phyloP scores from a whole-genome alignment of 768 basidiomycete genomes.

The Russula sp. region DNA sequence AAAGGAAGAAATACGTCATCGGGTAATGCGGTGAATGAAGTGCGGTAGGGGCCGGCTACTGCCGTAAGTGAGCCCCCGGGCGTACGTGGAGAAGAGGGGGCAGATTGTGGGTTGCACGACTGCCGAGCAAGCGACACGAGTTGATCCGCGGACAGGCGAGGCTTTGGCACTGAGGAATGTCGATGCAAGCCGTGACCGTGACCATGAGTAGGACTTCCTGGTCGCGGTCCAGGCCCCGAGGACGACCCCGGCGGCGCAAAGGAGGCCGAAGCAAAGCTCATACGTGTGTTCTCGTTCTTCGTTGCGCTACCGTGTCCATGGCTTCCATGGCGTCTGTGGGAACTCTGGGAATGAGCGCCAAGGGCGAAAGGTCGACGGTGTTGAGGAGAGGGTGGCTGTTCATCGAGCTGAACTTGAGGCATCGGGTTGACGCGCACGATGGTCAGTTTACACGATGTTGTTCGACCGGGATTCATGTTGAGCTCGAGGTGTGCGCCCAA shows the following conservation, averaged over 20 bases:
- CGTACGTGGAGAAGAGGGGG: constrained; percentile 27
- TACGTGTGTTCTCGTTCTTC: constrained; percentile 32
- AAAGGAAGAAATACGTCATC: constrained; percentile 81
- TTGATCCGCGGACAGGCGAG: constrained; percentile 58
- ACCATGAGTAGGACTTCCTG: constrained; percentile 26
- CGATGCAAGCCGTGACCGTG: constrained; percentile 35
- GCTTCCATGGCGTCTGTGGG: constrained; percentile 30
- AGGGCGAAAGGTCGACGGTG: constrained; percentile 26
- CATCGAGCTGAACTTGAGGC: constrained; percentile 30
- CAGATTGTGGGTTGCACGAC: constrained; percentile 42
- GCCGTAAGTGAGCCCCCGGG: constrained; percentile 21
- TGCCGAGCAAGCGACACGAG: constrained; percentile 66
- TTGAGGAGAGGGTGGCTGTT: constrained; percentile 34
- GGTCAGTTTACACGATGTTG: constrained; percentile 59
- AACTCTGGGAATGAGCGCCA: constrained; percentile 26
- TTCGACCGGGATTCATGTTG: constrained; percentile 48
- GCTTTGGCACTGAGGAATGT: constrained; percentile 38
- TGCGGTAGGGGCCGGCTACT: constrained; percentile 31
- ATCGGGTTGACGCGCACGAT: constrained; percentile 58
- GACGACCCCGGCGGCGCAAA: constrained; percentile 38
- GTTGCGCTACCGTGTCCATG: constrained; percentile 29
- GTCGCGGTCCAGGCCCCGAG: constrained; percentile 25
- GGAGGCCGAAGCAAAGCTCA: constrained; percentile 63
- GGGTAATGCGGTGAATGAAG: constrained; percentile 69
- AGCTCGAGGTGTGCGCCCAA: constrained; percentile 49